phyloP scores from a whole-genome alignment of 495 filamentous ascomycete genomes.

The Tuber microsphaerosporum region DNA sequence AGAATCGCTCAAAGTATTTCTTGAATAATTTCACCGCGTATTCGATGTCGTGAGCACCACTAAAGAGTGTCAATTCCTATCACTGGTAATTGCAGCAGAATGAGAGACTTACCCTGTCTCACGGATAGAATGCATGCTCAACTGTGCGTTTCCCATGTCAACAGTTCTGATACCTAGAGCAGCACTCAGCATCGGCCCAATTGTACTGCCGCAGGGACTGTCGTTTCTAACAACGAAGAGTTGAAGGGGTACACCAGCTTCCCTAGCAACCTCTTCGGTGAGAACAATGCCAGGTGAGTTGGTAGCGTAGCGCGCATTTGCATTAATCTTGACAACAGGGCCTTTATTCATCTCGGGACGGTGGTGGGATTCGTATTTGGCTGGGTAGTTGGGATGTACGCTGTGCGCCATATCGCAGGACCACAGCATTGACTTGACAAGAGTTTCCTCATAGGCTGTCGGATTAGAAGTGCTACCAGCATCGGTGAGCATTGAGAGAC shows the following conservation, averaged over 20 bases:
- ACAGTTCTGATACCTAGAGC: conserved; percentile 77
- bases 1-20: conserved; percentile 77
- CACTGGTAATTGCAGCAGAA: neutral
- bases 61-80: conserved; percentile 22
- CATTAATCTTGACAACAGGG: conserved; percentile 94
- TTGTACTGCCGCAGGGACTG: conserved; percentile 86
- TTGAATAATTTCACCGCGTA: conserved; percentile 80
- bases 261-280: conserved; percentile 74
- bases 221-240: conserved; percentile 96
- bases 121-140: conserved; percentile 94
- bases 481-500: conserved; percentile 69
- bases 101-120: conserved; percentile 58
- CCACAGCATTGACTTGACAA: conserved; percentile 85
- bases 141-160: conserved; percentile 90
- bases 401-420: conserved; percentile 97
- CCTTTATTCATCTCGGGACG: conserved; percentile 93
- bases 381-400: conserved; percentile 86
- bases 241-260: conserved; percentile 73
- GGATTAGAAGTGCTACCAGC: conserved; percentile 50
- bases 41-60: conserved; percentile 63
- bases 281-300: conserved; percentile 93
- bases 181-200: conserved; percentile 88
- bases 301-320: conserved; percentile 90
- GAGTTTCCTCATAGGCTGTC: conserved; percentile 88
- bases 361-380: conserved; percentile 85